phyloP scores from a whole-genome alignment of 2,329 filamentous ascomycete genomes.

The Bipolaris oryzae region DNA sequence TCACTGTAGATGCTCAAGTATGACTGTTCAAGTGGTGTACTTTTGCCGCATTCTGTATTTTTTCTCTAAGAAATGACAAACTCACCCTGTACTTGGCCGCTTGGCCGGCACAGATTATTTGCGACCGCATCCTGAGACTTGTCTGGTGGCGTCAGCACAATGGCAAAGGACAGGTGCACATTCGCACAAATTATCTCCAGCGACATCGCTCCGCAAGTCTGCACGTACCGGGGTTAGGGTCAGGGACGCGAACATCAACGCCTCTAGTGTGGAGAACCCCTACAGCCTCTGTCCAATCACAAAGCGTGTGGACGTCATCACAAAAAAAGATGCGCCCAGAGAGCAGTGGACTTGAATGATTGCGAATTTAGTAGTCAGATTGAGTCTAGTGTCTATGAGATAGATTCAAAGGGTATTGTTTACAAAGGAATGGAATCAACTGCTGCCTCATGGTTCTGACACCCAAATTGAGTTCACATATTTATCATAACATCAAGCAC shows the following conservation, averaged over 20 bases:
- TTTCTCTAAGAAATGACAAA: neutral
- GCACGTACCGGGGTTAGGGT: constrained; percentile 5
- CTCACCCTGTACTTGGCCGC: constrained; percentile 43
- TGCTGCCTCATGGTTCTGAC: too few relatives aligned
- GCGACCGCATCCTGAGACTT: constrained; percentile 42
- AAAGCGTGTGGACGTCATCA: constrained; percentile 9
- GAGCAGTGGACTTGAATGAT: neutral
- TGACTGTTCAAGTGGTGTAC: neutral
- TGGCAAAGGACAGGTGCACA: constrained; percentile 22
- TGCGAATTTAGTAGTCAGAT: neutral
- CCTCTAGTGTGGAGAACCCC: constrained; percentile 21
- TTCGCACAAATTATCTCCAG: constrained; percentile 36
- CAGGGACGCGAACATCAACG: constrained; percentile 16
- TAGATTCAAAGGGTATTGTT: neutral
- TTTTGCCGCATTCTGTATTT: neutral
- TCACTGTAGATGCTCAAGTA: constrained; percentile 2
- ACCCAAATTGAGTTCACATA: neutral
- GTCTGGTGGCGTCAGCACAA: constrained; percentile 25
- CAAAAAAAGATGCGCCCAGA: neutral
- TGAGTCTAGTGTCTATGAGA: neutral
- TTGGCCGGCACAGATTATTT: constrained; percentile 41
- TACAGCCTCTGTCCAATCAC: constrained; percentile 32
- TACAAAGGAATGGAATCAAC: neutral
- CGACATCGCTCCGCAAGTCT: constrained; percentile 32
- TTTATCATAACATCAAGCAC: neutral